Percentiles rank a stretch among this genome's conserved stretches.
These are phyloP conservation scores for Tardiomyces blankii DNA, from an alignment of 1,139 yeast genomes.

Conservation along the genomic window DNA sequence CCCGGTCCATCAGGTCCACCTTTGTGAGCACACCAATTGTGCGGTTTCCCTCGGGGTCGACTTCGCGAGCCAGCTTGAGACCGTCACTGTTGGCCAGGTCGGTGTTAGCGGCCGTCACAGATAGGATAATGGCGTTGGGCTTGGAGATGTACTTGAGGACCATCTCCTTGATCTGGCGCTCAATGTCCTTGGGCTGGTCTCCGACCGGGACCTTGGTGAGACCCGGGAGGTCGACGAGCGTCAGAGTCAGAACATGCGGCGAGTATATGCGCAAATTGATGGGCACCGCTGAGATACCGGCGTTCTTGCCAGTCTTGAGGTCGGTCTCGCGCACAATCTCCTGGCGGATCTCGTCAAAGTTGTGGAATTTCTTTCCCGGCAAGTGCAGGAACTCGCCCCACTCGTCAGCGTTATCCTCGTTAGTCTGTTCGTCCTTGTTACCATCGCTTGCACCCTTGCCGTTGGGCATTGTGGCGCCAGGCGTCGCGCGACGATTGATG, in stretches of 20 bases:
- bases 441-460: conserved; percentile 10
- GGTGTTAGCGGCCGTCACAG: conserved; percentile 95
- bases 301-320: conserved; percentile 82
- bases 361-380: conserved; percentile 78
- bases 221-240: conserved; percentile 96
- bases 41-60: conserved; percentile 93
- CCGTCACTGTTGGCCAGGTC: conserved; percentile 98
- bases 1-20: conserved; percentile 96
- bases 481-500: conserved; percentile 34
- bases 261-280: conserved; percentile 90
- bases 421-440: conserved; percentile 19
- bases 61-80: conserved; percentile 90
- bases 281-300: conserved; percentile 87
- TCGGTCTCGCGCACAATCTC: conserved; percentile 94
- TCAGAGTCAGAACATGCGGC: conserved; percentile 90
- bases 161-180: conserved; percentile 90
- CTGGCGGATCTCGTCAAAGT: conserved; percentile 81
- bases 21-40: conserved; percentile 96
- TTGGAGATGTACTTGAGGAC: conserved; percentile 84
- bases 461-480: conserved; percentile 49
- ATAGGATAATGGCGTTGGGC: conserved; percentile 90
- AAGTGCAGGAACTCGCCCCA: conserved; percentile 98
- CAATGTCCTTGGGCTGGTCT: conserved; percentile 97
- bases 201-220: conserved; percentile 99
- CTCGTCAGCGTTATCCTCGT: conserved; percentile 77